Conservation (phyloP, 306 rosid species). For the Ormosia emarginata region DNA sequence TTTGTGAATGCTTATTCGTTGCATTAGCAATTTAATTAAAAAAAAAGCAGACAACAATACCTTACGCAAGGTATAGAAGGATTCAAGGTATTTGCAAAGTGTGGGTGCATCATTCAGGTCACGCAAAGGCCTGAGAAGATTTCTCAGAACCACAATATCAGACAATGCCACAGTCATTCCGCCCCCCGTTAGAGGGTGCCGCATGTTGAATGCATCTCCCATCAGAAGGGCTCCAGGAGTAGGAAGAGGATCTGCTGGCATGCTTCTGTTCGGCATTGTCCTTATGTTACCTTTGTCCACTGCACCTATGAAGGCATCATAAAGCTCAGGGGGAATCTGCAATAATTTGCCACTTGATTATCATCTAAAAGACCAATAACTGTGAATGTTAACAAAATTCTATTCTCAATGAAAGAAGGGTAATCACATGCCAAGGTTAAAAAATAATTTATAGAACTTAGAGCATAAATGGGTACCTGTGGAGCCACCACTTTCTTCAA, state of each 20-base stretch:
- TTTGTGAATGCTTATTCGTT: not conserved
- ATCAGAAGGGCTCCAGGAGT: conserved; percentile 94
- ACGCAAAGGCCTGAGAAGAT: conserved; percentile 77
- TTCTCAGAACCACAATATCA: conserved; percentile 84
- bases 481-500: conserved; percentile 87
- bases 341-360: conserved; percentile 14
- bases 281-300: conserved; percentile 81
- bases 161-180: conserved; percentile 99
- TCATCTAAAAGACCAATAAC: not conserved
- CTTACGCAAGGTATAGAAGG: conserved; percentile 93
- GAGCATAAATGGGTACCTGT: conserved; percentile 50
- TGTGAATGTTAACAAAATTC: conserved; percentile 2
- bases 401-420: not conserved
- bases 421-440: not conserved
- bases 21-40: not conserved
- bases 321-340: conserved; percentile 81
- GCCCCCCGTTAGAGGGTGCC: conserved; percentile 97
- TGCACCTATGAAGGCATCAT: conserved; percentile 77
- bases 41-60: conserved; percentile 27
- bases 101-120: conserved; percentile 78
- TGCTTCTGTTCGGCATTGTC: conserved; percentile 98
- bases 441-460: not conserved
- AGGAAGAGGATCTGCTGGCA: conserved; percentile 96
- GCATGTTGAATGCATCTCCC: conserved; percentile 99
- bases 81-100: conserved; percentile 87